Evolutionary conservation across 257 asterid genomes (phyloP), one percentile per base, ranked within the genome.

Genomic region (Jacaranda copaia): DNA sequence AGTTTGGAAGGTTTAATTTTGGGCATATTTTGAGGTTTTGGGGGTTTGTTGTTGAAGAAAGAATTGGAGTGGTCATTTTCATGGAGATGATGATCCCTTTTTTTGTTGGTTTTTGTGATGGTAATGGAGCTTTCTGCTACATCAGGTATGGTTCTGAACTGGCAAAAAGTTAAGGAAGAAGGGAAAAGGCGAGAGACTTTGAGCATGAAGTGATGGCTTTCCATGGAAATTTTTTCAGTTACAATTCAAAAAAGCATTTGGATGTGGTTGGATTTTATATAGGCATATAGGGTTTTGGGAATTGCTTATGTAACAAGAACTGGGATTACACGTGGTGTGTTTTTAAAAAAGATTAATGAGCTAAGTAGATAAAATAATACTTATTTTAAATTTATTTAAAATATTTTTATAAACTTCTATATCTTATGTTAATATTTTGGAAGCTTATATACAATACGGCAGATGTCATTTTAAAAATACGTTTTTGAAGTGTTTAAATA

Each of bases 161-260:
- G 87, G 86, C 96, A 91, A 39, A 91, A 91, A 35, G 84, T 75
- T 73, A 88, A 76, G 10, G 96, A 89, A 52, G 97, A 88, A 83
- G 92, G 91, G 12, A 90, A 67, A 57, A 88, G 76, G n/a, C 91
- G 86, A 71, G 87, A 85, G 75, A 92, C 66, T 76, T 71, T 91
- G 68, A 85, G 77, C 35, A 82, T 62, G 9, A 85, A 64, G 11
- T 81, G 79, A 67, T 75, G 72, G 19, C 56, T 84, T 38, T 89
- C 97, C 96, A 89, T 89, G 16, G 14, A 36, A 36, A 2, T 2
- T 61, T 69, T 32, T 13, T 19, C 6, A 8, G 20, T 40, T 61
- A 8, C 14, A 10, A 19, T 63, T 16, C 10, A 6, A 55, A 10
- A 45, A 13, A 16, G 13, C 10, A 7, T 63, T 64, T 76, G 38